Evolutionary conservation across 1,284 basidiomycete genomes (phyloP), one percentile per base, ranked within the genome.

Genomic region (Moesziomyces parantarcticus): DNA sequence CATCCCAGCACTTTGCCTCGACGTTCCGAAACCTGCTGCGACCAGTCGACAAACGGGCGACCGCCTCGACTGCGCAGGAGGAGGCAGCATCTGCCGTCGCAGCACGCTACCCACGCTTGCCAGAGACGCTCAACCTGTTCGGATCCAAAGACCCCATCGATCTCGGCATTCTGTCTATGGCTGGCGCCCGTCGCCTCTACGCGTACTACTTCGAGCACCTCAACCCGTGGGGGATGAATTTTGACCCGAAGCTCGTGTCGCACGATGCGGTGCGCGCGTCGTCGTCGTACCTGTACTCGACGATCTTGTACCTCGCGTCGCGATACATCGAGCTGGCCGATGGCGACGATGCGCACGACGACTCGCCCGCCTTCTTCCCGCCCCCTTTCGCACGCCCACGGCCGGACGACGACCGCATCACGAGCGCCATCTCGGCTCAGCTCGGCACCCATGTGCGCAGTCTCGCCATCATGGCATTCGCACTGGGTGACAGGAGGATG

Each of bases 151-250:
- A 74, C 21, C 65, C 71, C n/a, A 55, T 69, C 52, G 61, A 62
- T n/a, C 20, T 46, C 6, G 71, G 66, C 22, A 64, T 74, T 23
- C 45, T 74, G 8, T 62, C 65, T 23, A 68, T 69, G 58, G 58
- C 58, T 5, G 51, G 61, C 6, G 71, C 65, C 1, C 58, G 41
- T 25, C 57, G 58, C 10, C 62, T 74, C 6, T 74, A 68, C 46
- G 56, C 50, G 11, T 74, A 68, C 56, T 74, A 69, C 52, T 65
- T 74, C 39, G 41, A 60, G 22, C 61, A 74, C 39, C 56, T 69
- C 55, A 69, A 69, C 47, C 65, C 61, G 25, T 74, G 71, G 71
- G 61, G 66, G 25, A 69, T 69, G 65, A 69, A 69, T 46, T 65
- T 74, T 42, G 71, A 74, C 32, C 71, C 71, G 7, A 34, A 29